Evolutionary conservation across 768 basidiomycete species (phyloP).

Genomic region (Auricularia auricula-judae): DNA sequence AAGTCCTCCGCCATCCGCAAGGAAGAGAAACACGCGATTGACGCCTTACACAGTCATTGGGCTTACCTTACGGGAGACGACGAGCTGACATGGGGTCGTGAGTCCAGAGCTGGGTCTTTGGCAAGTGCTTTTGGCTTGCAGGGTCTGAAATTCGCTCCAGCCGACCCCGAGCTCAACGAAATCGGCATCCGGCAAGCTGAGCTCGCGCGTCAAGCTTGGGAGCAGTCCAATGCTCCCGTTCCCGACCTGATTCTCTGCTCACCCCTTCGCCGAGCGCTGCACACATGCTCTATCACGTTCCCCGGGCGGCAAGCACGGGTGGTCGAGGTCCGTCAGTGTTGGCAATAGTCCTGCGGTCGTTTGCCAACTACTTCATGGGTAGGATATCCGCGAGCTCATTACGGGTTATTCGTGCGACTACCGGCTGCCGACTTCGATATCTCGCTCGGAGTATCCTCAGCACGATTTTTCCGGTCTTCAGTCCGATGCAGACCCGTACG

Average conservation of each 20-base stretch:
- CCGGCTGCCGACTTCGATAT: neutral
- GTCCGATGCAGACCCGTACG: neutral
- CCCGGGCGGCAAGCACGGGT: neutral
- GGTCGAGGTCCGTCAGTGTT: neutral
- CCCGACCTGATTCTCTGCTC: neutral
- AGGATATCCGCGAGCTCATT: neutral
- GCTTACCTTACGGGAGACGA: neutral
- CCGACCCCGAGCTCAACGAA: neutral
- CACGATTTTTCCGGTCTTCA: neutral
- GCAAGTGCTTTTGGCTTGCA: neutral
- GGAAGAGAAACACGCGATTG: neutral
- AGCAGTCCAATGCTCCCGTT: neutral
- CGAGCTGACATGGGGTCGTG: neutral
- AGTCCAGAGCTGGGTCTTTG: neutral
- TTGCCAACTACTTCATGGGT: neutral
- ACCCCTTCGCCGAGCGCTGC: neutral
- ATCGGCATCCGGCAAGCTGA: neutral
- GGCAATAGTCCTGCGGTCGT: neutral
- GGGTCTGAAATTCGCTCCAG: neutral
- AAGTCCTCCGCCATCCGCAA: neutral
- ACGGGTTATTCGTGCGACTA: neutral
- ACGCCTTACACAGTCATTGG: neutral
- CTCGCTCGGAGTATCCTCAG: neutral
- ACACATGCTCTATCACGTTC: neutral
- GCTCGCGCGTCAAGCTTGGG: neutral